phyloP scores from a whole-genome alignment of 257 asterid genomes.

The Jasminum sambac region DNA sequence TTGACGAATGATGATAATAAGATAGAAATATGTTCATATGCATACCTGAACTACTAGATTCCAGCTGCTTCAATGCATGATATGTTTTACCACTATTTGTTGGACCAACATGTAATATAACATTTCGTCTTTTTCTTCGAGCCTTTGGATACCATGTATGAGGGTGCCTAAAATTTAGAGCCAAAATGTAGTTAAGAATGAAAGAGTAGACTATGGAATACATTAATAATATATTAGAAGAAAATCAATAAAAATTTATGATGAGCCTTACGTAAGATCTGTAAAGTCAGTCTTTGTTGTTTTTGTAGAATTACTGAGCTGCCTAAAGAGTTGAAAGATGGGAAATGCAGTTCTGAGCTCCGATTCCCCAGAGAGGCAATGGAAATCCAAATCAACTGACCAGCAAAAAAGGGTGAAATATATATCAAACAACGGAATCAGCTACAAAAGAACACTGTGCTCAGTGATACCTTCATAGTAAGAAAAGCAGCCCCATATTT shows the following conservation, averaged over 20 bases:
- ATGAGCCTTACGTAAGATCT: conserved; percentile 77
- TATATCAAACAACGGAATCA: conserved; percentile 20
- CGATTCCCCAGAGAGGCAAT: conserved; percentile 34
- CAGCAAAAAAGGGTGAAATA: conserved; percentile 20
- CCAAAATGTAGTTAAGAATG: conserved; percentile 4
- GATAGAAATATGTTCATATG: conserved; percentile 1
- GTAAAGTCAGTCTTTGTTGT: conserved; percentile 62
- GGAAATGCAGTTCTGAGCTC: conserved; percentile 36
- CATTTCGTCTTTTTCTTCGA: conserved; percentile 66
- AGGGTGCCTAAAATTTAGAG: conserved; percentile 55
- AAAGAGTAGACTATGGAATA: background rate
- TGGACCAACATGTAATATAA: conserved; percentile 90
- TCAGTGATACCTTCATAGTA: conserved; percentile 1
- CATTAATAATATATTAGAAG: conserved; percentile 18
- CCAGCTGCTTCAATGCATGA: conserved; percentile 77
- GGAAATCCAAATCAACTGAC: conserved; percentile 46
- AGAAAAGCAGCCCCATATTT: background rate
- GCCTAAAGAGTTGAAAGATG: conserved; percentile 35
- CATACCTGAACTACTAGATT: conserved; percentile 74
- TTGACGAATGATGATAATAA: background rate
- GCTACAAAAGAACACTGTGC: background rate
- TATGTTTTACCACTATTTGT: conserved; percentile 97
- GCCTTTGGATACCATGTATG: conserved; percentile 94
- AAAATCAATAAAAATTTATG: conserved; percentile 17
- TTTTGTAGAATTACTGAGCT: conserved; percentile 46